Evolutionary conservation across 1,284 basidiomycete species (phyloP).

Genomic region (Kalmanozyma brasiliensis): DNA sequence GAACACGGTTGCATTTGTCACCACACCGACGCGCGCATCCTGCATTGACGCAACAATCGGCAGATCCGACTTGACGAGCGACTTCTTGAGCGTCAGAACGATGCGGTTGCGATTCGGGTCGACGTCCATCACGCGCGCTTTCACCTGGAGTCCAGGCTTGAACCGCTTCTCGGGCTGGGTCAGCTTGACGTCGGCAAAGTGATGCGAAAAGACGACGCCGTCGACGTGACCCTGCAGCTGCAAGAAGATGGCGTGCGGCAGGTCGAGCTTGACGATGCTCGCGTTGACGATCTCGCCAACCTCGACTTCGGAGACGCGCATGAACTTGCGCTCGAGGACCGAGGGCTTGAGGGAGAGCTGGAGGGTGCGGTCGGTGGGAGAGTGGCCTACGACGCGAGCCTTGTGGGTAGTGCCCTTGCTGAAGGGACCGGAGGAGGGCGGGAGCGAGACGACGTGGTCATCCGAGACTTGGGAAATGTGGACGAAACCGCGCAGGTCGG

Average conservation of each 20-base stretch:
- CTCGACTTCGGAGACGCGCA: slow-evolving; percentile 82
- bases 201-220: slow-evolving; percentile 91
- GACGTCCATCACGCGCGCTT: slow-evolving; percentile 87
- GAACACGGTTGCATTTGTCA: slow-evolving; percentile 84
- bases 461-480: slow-evolving; percentile 90
- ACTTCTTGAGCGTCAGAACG: slow-evolving; percentile 90
- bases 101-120: slow-evolving; percentile 85
- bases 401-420: slow-evolving; percentile 72
- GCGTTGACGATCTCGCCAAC: slow-evolving; percentile 57
- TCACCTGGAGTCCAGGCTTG: slow-evolving; percentile 83
- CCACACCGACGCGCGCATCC: slow-evolving; percentile 76
- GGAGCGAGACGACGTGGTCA: slow-evolving; percentile 82
- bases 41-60: slow-evolving; percentile 74
- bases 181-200: slow-evolving; percentile 86
- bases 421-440: slow-evolving; percentile 70
- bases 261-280: slow-evolving; percentile 56
- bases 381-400: slow-evolving; percentile 89
- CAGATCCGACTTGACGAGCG: slow-evolving; percentile 81
- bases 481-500: slow-evolving; percentile 55
- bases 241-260: slow-evolving; percentile 61
- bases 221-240: slow-evolving; percentile 71
- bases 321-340: slow-evolving; percentile 84
- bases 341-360: slow-evolving; percentile 86
- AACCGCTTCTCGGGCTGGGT: slow-evolving; percentile 81
- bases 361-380: slow-evolving; percentile 86